Percentiles rank a stretch among this genome's conserved stretches.
These are phyloP conservation scores for Oryza nivara DNA, from an alignment of 176 grass and related monocot species.

Conservation along the genomic window DNA sequence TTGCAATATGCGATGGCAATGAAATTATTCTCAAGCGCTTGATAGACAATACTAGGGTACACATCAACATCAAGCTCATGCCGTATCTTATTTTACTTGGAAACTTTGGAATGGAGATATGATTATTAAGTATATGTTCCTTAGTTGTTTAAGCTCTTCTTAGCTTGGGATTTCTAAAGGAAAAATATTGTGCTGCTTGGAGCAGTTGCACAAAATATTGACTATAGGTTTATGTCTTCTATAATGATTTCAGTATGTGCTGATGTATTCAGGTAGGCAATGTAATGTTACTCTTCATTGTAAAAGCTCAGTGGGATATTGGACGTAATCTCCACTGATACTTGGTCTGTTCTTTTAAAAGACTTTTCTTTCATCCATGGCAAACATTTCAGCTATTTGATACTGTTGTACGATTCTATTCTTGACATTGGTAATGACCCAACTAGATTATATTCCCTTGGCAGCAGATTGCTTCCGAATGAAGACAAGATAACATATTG, in stretches of 20 bases:
- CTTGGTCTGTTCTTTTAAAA: constrained; percentile 10
- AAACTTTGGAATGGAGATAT: constrained; percentile 1
- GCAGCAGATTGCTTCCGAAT: constrained; percentile 18
- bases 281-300: not conserved
- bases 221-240: constrained; percentile 31
- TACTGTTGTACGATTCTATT: constrained; percentile 52
- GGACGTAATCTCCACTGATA: constrained; percentile 33
- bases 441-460: constrained; percentile 41
- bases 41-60: constrained; percentile 3
- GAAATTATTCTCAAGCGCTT: constrained; percentile 15
- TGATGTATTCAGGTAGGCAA: constrained; percentile 12
- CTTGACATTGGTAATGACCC: constrained; percentile 27
- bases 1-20: not conserved
- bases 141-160: constrained; percentile 1
- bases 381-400: constrained; percentile 33
- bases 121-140: not conserved
- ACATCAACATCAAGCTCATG: not conserved
- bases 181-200: not conserved
- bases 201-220: constrained; percentile 13
- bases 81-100: constrained; percentile 27
- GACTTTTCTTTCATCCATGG: constrained; percentile 17
- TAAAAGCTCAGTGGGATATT: not conserved
- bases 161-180: constrained; percentile 16
- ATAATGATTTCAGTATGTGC: constrained; percentile 29
- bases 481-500: constrained; percentile 36